Conservation (phyloP, 108 stramenopile species). For the Mediolabrus comicus region DNA sequence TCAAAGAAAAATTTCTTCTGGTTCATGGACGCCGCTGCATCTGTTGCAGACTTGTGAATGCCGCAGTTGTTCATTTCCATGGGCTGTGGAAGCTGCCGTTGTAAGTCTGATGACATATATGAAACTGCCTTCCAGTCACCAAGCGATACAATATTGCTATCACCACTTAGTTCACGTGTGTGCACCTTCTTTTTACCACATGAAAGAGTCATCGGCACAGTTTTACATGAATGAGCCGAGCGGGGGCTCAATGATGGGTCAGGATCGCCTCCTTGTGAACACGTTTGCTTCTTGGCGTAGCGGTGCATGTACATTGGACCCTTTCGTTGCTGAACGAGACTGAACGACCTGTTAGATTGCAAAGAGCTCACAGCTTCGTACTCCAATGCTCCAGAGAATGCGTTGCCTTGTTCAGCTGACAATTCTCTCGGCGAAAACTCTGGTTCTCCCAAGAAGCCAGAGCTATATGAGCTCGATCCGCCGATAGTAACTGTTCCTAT, state of each 20-base stretch:
- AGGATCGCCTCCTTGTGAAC: neutral
- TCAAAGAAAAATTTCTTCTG: constrained; percentile 33
- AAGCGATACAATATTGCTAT: constrained; percentile 16
- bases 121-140: constrained; percentile 34
- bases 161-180: neutral
- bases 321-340: neutral
- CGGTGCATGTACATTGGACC: neutral
- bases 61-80: too few species aligned
- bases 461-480: constrained; percentile 29
- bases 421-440: too few species aligned
- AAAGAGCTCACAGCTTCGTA: neutral
- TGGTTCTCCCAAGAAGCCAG: constrained; percentile 20
- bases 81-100: constrained; percentile 30
- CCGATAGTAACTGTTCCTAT: constrained; percentile 42
- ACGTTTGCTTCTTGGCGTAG: neutral
- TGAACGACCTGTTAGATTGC: neutral
- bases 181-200: constrained; percentile 8
- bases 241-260: neutral
- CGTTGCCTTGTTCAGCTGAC: constrained; percentile 3
- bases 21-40: constrained; percentile 19
- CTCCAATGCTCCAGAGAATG: neutral
- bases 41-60: too few species aligned
- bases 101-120: constrained; percentile 38
- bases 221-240: constrained; percentile 2
- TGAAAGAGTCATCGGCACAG: constrained; percentile 21